Evolutionary conservation across 768 basidiomycete genomes (phyloP), one percentile per base, ranked within the genome.

Genomic region (Lanmaoa rubissima): DNA sequence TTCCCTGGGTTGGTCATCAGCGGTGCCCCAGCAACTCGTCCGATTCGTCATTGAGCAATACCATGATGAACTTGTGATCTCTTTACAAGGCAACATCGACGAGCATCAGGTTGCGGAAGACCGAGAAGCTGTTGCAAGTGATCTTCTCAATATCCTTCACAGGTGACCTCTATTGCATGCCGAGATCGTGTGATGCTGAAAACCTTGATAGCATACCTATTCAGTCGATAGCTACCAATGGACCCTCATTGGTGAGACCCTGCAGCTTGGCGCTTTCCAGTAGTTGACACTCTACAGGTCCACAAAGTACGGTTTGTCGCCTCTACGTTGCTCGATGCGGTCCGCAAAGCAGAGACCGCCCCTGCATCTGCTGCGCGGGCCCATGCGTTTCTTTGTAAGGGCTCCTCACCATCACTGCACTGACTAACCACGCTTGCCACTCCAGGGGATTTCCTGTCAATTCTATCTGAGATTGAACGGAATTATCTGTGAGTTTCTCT

Each of bases 291-390:
- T 32, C 60, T 74, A 35, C 59, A 88, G 86, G 91, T 95, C 16
- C 87, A 91, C 69, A 95, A 95, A 79, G 92, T 95, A 59, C 86
- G 94, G 55, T 95, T 93, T 69, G 92, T 95, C 38, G 94, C 94
- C 16, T 94, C 92, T 13, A 93, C 92, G 3, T 75, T 96, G 50
- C 78, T 95, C 57, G 92, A 94, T 67, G 84, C 90, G 17, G 88
- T 95, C 35, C 79, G 86, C 48, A 88, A 89, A 72, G 88, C 85
- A 47, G 89, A 90, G 66, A 88, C 84, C 8, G 86, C 87, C 14
- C 88, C 88, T 54, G 87, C 82, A 7, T 88, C 85, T 43, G 90
- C 90, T 43, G 88, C 90, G 41, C 82, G 92, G 38, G 94, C 93
- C 4, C 90, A 94, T 65, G 87, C 85, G 35, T 94, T 92, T 72